Percentiles rank a stretch among this genome's conserved stretches.
Conservation (phyloP, 148 eudicot genomes). For the Rhododendron vialii region DNA sequence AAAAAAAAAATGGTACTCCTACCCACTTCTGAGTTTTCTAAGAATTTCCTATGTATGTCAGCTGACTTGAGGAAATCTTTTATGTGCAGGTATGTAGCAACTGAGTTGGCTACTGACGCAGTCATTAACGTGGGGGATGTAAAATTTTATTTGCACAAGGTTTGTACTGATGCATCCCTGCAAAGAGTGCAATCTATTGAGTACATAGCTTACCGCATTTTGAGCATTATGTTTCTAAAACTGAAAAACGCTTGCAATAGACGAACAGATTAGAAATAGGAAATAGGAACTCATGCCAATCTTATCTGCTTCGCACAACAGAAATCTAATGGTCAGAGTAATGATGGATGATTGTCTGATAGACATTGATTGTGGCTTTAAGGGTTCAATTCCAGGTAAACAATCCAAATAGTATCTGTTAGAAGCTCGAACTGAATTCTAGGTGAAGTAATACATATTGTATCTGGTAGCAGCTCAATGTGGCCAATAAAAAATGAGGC, state of each 20-base stretch:
- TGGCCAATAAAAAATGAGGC: not conserved
- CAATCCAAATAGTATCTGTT: not conserved
- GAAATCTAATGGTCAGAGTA: not conserved
- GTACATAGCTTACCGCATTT: not conserved
- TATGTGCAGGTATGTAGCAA: conserved; percentile 70
- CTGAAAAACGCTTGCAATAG: not conserved
- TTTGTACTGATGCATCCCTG: conserved; percentile 16
- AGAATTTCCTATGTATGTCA: not conserved
- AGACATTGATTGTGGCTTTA: not conserved
- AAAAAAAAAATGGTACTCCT: not conserved
- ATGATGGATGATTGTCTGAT: not conserved
- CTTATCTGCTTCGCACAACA: not conserved
- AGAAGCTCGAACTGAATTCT: not conserved
- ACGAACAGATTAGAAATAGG: not conserved
- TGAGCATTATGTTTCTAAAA: not conserved
- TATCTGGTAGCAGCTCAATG: not conserved
- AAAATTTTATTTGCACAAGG: conserved; percentile 94
- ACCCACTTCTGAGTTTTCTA: not conserved
- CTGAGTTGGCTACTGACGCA: conserved; percentile 83
- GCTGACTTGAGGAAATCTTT: conserved; percentile 2
- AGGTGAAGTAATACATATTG: not conserved
- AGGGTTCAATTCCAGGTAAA: not conserved
- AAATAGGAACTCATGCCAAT: not conserved
- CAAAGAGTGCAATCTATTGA: not conserved
- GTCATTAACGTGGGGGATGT: conserved; percentile 66